phyloP scores from a whole-genome alignment of 2,329 filamentous ascomycete species.

The Diplodia seriata region DNA sequence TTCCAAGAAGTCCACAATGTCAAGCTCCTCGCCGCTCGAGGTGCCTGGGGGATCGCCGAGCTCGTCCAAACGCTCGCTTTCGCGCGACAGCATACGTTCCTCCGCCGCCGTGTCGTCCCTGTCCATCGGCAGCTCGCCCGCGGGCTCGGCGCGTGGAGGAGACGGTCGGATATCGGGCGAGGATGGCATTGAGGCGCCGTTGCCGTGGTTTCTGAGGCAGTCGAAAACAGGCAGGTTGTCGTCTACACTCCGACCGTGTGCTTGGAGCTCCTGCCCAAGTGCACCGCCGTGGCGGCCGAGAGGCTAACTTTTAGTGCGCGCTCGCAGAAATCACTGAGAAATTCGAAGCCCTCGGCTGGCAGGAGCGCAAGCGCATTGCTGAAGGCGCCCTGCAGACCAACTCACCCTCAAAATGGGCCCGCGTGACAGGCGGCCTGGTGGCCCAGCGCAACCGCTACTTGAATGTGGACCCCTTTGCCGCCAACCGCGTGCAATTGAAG shows the following conservation, averaged over 20 bases:
- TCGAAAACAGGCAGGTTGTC: slow-evolving; percentile 57
- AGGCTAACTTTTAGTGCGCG: slow-evolving; percentile 30
- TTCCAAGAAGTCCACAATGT: slow-evolving; percentile 37
- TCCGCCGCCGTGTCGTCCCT: slow-evolving; percentile 40
- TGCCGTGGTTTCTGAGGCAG: slow-evolving; percentile 57
- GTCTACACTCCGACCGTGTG: slow-evolving; percentile 36
- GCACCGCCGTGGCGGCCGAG: neutral
- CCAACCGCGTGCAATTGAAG: slow-evolving; percentile 80
- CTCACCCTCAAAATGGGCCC: slow-evolving; percentile 62
- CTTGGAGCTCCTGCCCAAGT: neutral
- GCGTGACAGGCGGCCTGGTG: slow-evolving; percentile 64
- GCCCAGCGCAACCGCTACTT: slow-evolving; percentile 78
- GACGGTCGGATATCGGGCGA: neutral
- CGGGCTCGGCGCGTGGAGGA: slow-evolving; percentile 37
- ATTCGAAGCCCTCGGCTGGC: slow-evolving; percentile 68
- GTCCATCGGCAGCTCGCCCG: slow-evolving; percentile 38
- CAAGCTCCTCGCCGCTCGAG: slow-evolving; percentile 39
- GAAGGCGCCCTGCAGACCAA: slow-evolving; percentile 42
- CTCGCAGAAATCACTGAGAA: slow-evolving; percentile 63
- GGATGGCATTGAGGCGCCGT: slow-evolving; percentile 17
- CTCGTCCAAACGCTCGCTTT: slow-evolving; percentile 50
- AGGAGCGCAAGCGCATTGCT: slow-evolving; percentile 62
- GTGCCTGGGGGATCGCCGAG: slow-evolving; percentile 35
- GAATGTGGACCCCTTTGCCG: slow-evolving; percentile 89
- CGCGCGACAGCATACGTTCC: slow-evolving; percentile 48